Evolutionary conservation across 306 rosid genomes (phyloP).

Genomic region (Datisca glomerata): DNA sequence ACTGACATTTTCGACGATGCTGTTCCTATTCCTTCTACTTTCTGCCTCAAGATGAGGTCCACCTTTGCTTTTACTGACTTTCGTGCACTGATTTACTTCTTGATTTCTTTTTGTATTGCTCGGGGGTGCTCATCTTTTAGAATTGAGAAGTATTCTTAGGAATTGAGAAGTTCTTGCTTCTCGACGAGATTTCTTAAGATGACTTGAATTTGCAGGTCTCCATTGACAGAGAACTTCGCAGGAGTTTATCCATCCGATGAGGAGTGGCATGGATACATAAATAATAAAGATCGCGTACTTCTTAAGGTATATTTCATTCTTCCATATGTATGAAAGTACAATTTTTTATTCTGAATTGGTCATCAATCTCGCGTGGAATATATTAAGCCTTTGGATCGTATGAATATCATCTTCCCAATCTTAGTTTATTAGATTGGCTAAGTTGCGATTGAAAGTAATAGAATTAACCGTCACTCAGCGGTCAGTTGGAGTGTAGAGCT

Average conservation of each 20-base stretch:
- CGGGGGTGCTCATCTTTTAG: no score
- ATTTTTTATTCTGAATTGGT: background rate
- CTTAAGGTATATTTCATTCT: slow-evolving; percentile 50
- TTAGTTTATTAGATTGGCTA: no score
- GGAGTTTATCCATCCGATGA: slow-evolving; percentile 74
- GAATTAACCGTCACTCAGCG: no score
- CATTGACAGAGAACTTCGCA: slow-evolving; percentile 41
- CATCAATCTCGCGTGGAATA: no score
- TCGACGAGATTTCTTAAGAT: no score
- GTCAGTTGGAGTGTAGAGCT: no score
- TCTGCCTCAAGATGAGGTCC: slow-evolving; percentile 91
- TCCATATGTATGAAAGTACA: background rate
- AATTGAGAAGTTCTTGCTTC: no score
- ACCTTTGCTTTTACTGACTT: background rate
- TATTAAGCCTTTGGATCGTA: no score
- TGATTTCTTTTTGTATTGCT: background rate
- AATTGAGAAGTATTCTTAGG: no score
- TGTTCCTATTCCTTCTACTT: slow-evolving; percentile 77
- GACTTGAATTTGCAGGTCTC: slow-evolving; percentile 40
- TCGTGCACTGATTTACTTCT: background rate
- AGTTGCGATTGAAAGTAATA: no score
- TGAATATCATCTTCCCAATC: no score
- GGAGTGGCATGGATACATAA: slow-evolving; percentile 93
- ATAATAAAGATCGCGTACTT: slow-evolving; percentile 85
- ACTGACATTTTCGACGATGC: slow-evolving; percentile 53